A percentile compares a stretch with the other conserved stretches of the same genome.
Evolutionary conservation across 2,329 filamentous ascomycete species (phyloP).

Genomic region (Bertia moriformis): DNA sequence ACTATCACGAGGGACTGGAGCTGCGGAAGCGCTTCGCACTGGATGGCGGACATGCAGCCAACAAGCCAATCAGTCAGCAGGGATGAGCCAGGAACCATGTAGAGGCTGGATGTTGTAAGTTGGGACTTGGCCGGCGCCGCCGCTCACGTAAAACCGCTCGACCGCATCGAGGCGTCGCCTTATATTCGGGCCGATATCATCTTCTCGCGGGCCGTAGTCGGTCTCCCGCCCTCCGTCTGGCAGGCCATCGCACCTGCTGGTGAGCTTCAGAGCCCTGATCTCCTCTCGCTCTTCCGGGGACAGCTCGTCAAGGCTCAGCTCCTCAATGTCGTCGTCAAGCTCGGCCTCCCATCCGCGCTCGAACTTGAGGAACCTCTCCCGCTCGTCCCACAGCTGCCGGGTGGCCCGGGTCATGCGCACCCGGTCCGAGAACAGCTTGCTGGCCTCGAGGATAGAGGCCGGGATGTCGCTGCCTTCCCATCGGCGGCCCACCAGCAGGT

Average conservation of each 20-base stretch:
- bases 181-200: constrained; percentile 32
- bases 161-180: constrained; percentile 57
- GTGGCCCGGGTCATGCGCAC: constrained; percentile 86
- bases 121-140: background rate
- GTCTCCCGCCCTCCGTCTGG: constrained; percentile 16
- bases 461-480: constrained; percentile 91
- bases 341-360: constrained; percentile 72
- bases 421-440: constrained; percentile 75
- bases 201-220: constrained; percentile 34
- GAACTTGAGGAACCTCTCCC: constrained; percentile 79
- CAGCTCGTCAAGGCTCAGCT: constrained; percentile 25
- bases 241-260: constrained; percentile 17
- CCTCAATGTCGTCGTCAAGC: constrained; percentile 26
- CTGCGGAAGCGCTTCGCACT: constrained; percentile 67
- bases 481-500: constrained; percentile 63
- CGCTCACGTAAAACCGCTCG: constrained; percentile 71
- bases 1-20: constrained; percentile 89
- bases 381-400: constrained; percentile 85
- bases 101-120: background rate
- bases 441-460: constrained; percentile 85
- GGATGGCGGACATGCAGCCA: constrained; percentile 14
- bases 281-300: constrained; percentile 22
- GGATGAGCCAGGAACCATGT: background rate
- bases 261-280: constrained; percentile 22
- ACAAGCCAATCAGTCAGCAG: constrained; percentile 2